Base-by-base conservation (phyloP, 257 asterid species). In the Petrea volubilis region DNA sequence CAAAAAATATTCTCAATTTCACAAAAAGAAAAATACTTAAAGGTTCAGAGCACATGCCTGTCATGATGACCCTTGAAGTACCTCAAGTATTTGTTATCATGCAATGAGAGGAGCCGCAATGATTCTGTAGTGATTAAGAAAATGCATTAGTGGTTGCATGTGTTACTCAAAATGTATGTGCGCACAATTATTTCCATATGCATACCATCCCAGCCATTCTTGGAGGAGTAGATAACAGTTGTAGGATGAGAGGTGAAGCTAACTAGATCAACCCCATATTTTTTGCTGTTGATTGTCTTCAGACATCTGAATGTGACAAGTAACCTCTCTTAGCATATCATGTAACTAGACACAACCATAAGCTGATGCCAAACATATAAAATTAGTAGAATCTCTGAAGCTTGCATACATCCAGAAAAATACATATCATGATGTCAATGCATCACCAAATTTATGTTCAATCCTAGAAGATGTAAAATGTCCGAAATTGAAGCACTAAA, bases 181-280 rank as follows among this genome's bases (percentile, higher is more conserved):
- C 36, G 46, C 15, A 66, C 21, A 25, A 71, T 52, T 7, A 50
- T 44, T 56, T 38, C 11, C 40, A 56, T 50, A 67, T 40, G 67
- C 95, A 71, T 85, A 93, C 98, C 98, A 77, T 95, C 99, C 99
- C 99, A 95, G 43, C 99, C 99, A 79, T 95, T 95, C 90, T 90
- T 95, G 17, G 98, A 95, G 41, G 98, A 95, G 84, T 92, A 95
- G 76, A 95, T 92, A 33, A 95, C 99, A 64, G 98, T 91, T 33
- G 97, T 86, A 5, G 96, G 96, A 74, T 95, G 98, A 74, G 97
- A 90, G 69, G 99, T 95, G 82, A 95, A 95, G 84, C 96, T 81
- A 82, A 95, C 99, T 41, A 95, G 87, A 77, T 95, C 98, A 62
- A 95, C 98, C 47, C 98, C 99, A 58, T 95, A 92, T 59, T 95